Conservation (phyloP, 2,329 filamentous ascomycete genomes). For the Colletotrichum tropicale region DNA sequence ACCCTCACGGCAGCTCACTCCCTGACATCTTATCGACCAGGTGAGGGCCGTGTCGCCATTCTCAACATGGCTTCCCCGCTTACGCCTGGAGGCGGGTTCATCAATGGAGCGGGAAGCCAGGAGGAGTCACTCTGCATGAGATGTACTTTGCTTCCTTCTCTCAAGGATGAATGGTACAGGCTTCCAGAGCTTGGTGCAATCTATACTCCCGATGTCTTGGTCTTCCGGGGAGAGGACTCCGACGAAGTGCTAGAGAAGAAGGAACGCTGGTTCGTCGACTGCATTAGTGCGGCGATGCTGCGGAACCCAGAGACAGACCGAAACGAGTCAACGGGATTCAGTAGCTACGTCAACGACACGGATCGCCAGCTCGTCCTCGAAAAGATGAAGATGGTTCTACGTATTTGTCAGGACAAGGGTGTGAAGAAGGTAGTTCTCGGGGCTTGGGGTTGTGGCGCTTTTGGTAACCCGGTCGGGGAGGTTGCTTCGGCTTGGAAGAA, state of each 20-base stretch:
- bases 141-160: conserved; percentile 62
- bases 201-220: conserved; percentile 63
- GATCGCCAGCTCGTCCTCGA: conserved; percentile 54
- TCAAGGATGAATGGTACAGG: conserved; percentile 63
- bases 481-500: conserved; percentile 58
- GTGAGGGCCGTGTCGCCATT: conserved; percentile 47
- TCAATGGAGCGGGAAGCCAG: conserved; percentile 63
- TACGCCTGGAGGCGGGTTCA: conserved; percentile 64
- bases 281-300: conserved; percentile 62
- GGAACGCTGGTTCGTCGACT: conserved; percentile 64
- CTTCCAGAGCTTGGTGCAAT: conserved; percentile 62
- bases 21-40: conserved; percentile 25
- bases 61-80: conserved; percentile 70
- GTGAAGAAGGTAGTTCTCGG: conserved; percentile 59
- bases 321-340: conserved; percentile 33
- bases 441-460: conserved; percentile 69
- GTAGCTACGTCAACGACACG: conserved; percentile 44
- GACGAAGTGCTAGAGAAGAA: conserved; percentile 41
- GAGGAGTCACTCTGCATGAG: conserved; percentile 67
- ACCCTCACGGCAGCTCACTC: conserved; percentile 56
- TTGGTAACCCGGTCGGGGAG: conserved; percentile 65
- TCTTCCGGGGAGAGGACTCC: conserved; percentile 51
- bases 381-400: conserved; percentile 64
- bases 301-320: conserved; percentile 57
- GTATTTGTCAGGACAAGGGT: conserved; percentile 51